Evolutionary conservation across 2,329 filamentous ascomycete genomes (phyloP), one percentile per base, ranked within the genome.

Genomic region (Penicillium sp.): DNA sequence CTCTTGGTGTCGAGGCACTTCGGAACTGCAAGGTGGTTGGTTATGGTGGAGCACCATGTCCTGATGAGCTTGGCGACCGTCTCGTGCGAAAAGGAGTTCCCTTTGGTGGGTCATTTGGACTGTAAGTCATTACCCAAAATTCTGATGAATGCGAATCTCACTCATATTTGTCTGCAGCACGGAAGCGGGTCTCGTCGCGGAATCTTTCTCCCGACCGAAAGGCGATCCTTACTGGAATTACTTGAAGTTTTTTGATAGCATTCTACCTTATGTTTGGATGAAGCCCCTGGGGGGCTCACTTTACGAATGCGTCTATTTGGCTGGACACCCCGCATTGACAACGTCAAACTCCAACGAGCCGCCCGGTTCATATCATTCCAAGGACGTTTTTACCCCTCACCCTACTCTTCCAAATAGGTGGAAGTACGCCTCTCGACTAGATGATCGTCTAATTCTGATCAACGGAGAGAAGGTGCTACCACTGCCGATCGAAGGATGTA

Each of bases 161-260:
- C 62, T 43, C 63, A 63, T 47, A 68, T 62, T 31, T 63, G 3
- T 62, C 35, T 63, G 3, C 39, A 78, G 76, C 52, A 78, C 77
- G 8, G 77, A 79, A 58, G 74, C 76, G 13, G 78, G 77, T 3
- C 70, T 77, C 5, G 70, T 77, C 2, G 75, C 75, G 13, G 76
- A 78, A 52, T 79, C 77, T 1, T 72, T 78, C 37, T 64, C 70
- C 5, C 73, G 76, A 10, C 71, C 73, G 3, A 66, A 65, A 3
- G 68, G 61, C 2, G 75, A 78, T 46, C 70, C 74, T 14, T 67
- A 71, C n/a, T 80, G 77, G 77, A 72, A 76, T 29, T 79, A 79
- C 56, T 56, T 80, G 48, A 66, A 69, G 14, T 74, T 75, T 19
- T 78, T 75, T 41, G 70, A 71, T 16, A 73, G 72, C 47, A 63